Evolutionary conservation across 495 filamentous ascomycete genomes (phyloP), one percentile per base, ranked within the genome.

Genomic region (Neohortaea acidophila): DNA sequence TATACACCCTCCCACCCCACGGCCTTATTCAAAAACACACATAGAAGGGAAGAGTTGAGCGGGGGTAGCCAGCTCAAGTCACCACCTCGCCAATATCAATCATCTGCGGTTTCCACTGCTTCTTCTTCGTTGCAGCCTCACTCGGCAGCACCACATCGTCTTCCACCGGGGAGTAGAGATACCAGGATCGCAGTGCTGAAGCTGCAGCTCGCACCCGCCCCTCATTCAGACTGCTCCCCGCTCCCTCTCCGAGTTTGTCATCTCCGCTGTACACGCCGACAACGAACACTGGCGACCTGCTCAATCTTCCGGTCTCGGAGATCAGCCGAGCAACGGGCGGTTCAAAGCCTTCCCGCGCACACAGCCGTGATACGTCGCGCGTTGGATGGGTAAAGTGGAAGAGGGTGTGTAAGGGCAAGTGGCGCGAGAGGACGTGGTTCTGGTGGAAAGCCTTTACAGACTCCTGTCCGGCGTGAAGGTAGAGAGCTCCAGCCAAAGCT

Each of bases 81-180:
- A 93, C 68, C 41, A 96, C 71, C 66, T 97, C 89, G 23, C 89
- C 89, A 47, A 77, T 65, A 66, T 97, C 89, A 43, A 97, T 72
- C 55, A 87, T 66, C 17, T 73, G 73, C n/a, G 85, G 79, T 58
- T 75, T 78, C 77, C 84, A 96, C 10, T 66, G 63, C 38, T 58
- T 61, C 41, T 67, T 68, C n/a, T 62, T 65, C 42, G 42, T 45
- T 23, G 45, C 47, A 39, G 32, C 27, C 31, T 84, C 76, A 58
- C 81, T 91, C 19, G 89, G 89, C 33, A 94, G 66, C 26, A 69
- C 66, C 11, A 75, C 72, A 36, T 49, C 34, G 1, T 20, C 24
- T 21, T 73, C 60, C 30, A 72, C 41, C 9, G 89, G 89, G 56
- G 73, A 81, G 60, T 97, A 97, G 40, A 96, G 65, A 60, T 96